phyloP scores from a whole-genome alignment of 164 flowering plant genomes.

The grape (Vitis vinifera) region DNA sequence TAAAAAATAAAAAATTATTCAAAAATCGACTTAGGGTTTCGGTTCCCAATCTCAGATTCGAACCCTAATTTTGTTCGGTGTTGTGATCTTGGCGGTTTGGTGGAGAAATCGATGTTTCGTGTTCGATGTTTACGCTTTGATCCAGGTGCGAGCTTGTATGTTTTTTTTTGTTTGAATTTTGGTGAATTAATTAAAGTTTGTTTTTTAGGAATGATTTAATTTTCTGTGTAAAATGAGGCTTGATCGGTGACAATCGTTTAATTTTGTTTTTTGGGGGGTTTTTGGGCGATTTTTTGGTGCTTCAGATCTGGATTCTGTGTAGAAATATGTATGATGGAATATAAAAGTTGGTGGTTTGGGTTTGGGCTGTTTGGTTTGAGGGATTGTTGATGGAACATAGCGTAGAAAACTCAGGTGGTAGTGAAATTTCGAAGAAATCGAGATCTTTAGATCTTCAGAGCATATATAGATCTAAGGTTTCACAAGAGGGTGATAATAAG shows the following conservation, averaged over 20 bases:
- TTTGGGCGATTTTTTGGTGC: constrained; percentile 21
- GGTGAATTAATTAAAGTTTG: constrained; percentile 2
- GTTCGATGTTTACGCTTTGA: neutral
- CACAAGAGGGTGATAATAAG: constrained; percentile 18
- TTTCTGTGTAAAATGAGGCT: constrained; percentile 5
- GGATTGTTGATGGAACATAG: constrained; percentile 73
- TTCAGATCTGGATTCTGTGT: constrained; percentile 49
- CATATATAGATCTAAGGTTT: constrained; percentile 34
- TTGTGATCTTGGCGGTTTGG: constrained; percentile 10
- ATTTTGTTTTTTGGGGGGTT: constrained; percentile 3
- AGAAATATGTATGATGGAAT: constrained; percentile 48
- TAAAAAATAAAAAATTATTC: constrained; percentile 3
- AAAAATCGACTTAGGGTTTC: constrained; percentile 31
- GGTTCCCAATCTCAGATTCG: constrained; percentile 5
- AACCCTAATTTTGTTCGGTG: constrained; percentile 4
- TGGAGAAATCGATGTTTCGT: constrained; percentile 2
- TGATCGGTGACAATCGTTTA: constrained; percentile 5
- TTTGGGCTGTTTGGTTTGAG: constrained; percentile 31
- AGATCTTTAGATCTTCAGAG: constrained; percentile 70
- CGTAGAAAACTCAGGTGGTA: constrained; percentile 40
- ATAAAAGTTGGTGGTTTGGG: constrained; percentile 38
- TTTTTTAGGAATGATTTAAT: neutral
- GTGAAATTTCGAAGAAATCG: constrained; percentile 45
- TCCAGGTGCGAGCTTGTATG: constrained; percentile 39
- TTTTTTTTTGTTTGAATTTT: constrained; percentile 2